These are phyloP conservation scores for Zychaea mexicana DNA, from an alignment of 371 early-diverging fungal genomes.

Conservation along the genomic window DNA sequence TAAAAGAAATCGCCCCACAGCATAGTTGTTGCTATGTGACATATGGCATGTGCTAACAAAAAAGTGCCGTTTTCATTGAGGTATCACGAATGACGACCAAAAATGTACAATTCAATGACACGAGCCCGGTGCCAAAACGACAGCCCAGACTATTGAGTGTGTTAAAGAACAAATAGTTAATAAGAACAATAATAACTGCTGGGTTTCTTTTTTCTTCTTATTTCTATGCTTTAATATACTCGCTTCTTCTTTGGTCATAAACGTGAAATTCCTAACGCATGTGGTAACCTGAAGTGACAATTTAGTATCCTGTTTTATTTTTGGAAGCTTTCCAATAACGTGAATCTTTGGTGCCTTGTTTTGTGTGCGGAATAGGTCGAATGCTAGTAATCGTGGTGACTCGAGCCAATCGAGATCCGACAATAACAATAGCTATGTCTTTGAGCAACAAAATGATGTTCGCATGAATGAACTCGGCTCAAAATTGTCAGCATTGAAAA, in stretches of 20 bases:
- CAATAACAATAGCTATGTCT: slow-evolving; percentile 34
- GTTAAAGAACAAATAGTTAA: neutral
- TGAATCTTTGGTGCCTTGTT: too few relatives aligned
- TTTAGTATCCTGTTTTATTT: too few relatives aligned
- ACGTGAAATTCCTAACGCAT: too few relatives aligned
- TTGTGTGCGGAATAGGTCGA: slow-evolving; percentile 4
- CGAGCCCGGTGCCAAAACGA: slow-evolving; percentile 2
- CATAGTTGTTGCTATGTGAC: neutral
- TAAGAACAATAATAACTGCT: too few relatives aligned
- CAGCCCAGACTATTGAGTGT: neutral
- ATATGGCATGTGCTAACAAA: neutral
- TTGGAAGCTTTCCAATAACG: too few relatives aligned
- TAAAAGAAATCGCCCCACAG: too few relatives aligned
- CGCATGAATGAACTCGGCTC: slow-evolving; percentile 46
- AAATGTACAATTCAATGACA: neutral
- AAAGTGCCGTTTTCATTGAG: neutral
- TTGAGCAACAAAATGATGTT: slow-evolving; percentile 51
- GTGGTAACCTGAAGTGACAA: too few relatives aligned
- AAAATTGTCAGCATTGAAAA: slow-evolving; percentile 44
- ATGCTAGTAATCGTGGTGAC: neutral
- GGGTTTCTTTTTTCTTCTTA: too few relatives aligned
- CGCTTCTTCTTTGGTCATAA: too few relatives aligned
- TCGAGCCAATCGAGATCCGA: slow-evolving; percentile 8
- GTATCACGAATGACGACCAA: neutral
- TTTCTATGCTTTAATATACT: too few relatives aligned